These are phyloP conservation scores for Chytriomyces sp. DNA, from an alignment of 192 early-diverging fungal species.

Conservation along the genomic window DNA sequence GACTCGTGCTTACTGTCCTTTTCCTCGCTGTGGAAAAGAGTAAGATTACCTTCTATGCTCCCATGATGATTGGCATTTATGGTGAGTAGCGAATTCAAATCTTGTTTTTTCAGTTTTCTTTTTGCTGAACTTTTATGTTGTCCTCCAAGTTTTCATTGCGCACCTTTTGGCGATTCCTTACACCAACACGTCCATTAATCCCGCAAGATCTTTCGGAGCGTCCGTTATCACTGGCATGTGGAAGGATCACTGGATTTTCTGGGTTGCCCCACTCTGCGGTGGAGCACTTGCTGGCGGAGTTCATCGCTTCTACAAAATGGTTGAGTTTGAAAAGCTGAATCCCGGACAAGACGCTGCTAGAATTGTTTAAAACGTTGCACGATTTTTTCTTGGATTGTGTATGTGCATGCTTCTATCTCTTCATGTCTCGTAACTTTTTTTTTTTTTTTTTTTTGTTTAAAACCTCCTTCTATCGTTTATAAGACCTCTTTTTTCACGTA, in stretches of 20 bases:
- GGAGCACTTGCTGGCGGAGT: constrained; percentile 47
- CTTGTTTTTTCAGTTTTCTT: constrained; percentile 12
- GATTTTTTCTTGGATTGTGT: background rate
- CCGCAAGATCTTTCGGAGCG: constrained; percentile 67
- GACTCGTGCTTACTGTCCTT: constrained; percentile 46
- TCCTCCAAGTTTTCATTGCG: constrained; percentile 41
- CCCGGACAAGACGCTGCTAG: constrained; percentile 43
- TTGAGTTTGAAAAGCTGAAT: constrained; percentile 44
- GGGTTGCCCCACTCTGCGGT: constrained; percentile 63
- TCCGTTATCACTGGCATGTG: constrained; percentile 56
- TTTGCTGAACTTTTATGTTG: constrained; percentile 18
- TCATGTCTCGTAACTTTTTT: too few relatives aligned
- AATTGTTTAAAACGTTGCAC: background rate
- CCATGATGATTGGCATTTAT: constrained; percentile 47
- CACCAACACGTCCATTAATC: constrained; percentile 67
- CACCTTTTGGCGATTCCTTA: constrained; percentile 50
- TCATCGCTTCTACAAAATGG: constrained; percentile 37
- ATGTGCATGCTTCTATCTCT: too few relatives aligned
- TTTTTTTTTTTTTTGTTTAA: too few relatives aligned
- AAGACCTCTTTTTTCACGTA: too few relatives aligned
- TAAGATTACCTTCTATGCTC: constrained; percentile 47
- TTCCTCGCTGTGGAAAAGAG: constrained; percentile 54
- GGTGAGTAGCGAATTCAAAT: constrained; percentile 13
- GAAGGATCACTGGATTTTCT: constrained; percentile 67
- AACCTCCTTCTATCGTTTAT: too few relatives aligned